Conservation (phyloP, 202 grass and related monocot species). For the Carex sylvatica region DNA sequence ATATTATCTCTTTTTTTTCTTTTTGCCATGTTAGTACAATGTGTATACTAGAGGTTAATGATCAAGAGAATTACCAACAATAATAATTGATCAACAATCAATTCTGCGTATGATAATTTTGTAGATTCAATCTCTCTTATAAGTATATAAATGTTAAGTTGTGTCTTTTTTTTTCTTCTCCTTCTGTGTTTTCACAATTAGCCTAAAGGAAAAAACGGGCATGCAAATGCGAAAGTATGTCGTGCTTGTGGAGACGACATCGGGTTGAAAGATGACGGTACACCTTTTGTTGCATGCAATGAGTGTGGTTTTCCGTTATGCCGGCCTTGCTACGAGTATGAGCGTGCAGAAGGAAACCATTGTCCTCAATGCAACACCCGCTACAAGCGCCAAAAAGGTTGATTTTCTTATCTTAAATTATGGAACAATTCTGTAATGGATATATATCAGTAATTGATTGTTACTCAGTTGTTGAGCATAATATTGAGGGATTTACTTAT, state of each 20-base stretch:
- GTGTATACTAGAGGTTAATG: background rate
- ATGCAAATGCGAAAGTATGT: slow-evolving; percentile 51
- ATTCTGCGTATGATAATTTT: background rate
- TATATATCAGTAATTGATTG: background rate
- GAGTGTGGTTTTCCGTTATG: slow-evolving; percentile 88
- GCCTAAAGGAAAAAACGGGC: slow-evolving; percentile 30
- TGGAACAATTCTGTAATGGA: background rate
- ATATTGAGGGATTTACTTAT: background rate
- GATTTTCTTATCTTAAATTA: background rate
- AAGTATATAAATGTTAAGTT: background rate
- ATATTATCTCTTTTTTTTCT: background rate
- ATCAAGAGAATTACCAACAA: background rate
- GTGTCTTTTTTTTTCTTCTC: background rate
- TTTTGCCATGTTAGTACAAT: background rate
- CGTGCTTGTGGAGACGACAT: slow-evolving; percentile 74
- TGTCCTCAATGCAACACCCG: slow-evolving; percentile 90
- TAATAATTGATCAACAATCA: background rate
- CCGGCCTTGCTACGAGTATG: slow-evolving; percentile 78
- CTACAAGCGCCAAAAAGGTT: slow-evolving; percentile 90
- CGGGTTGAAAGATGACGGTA: slow-evolving; percentile 41
- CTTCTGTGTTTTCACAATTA: background rate
- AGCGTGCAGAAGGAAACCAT: slow-evolving; percentile 65
- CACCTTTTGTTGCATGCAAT: slow-evolving; percentile 67
- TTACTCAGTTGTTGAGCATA: background rate
- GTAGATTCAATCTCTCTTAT: background rate